Evolutionary conservation across 1,284 basidiomycete species (phyloP), one percentile per base, ranked within the genome.

Genomic region (Rhodotorula glutinis): DNA sequence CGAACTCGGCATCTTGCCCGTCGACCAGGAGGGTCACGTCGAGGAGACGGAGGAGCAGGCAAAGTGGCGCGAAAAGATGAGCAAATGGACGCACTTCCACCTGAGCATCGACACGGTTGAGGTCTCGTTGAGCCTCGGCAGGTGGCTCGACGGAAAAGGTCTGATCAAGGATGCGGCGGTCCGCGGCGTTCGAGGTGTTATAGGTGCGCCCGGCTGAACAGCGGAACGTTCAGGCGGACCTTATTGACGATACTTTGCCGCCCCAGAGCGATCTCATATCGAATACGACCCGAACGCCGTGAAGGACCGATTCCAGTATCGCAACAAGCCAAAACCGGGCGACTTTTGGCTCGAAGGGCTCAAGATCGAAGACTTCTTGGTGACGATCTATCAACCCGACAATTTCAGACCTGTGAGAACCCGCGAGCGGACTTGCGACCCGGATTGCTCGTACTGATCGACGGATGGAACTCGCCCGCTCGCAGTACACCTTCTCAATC

Each of bases 91-190:
- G 8, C 88, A 91, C 84, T 95, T 92, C 74, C 92, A 97, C 78
- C 77, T 97, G 70, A 91, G 86, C 69, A 86, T 97, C 41, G 95
- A 96, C 77, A 92, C 92, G 41, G 89, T 99, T 62, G 96, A 98
- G 73, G 94, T 99, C 19, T 94, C 91, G 0, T 82, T 99, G n/a
- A 95, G 92, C 60, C 82, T 99, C 17, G 86, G 87, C 79, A 83
- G 89, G 58, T 99, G 96, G 96, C 82, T 97, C 58, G 92, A 97
- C 77, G 96, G 95, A 1, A 97, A 94, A 77, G 96, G 96, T 0
- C 80, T 98, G 7, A 82, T 99, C 19, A 87, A 92, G 73, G 88
- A 92, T 77, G 95, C 93, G 1, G 90, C 89, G 25, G 83, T 98
- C 60, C 91, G 91, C 75, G 96, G 96, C 54, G 92, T 98, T 4